phyloP scores from a whole-genome alignment of 2,329 filamentous ascomycete species.

The Alternaria solani region DNA sequence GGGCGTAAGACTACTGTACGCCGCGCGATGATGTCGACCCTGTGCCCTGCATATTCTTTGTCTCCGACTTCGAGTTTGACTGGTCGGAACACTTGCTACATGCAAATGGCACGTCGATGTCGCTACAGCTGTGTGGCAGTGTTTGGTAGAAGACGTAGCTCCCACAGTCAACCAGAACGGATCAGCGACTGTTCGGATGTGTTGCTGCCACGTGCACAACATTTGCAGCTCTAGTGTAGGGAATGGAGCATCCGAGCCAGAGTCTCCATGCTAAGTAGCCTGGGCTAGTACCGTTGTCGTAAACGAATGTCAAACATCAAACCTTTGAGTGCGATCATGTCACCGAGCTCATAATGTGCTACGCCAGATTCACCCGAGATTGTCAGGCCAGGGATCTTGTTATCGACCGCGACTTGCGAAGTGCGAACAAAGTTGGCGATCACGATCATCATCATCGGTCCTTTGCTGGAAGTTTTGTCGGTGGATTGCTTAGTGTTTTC shows the following conservation, averaged over 20 bases:
- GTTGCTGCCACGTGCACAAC: constrained; percentile 8
- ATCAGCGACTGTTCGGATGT: background rate
- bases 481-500: constrained; percentile 15
- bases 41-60: constrained; percentile 7
- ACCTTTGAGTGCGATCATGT: background rate
- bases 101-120: background rate
- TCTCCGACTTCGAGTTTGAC: background rate
- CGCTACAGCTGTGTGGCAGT: background rate
- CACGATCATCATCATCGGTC: constrained; percentile 20
- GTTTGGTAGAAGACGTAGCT: background rate
- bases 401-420: constrained; percentile 12
- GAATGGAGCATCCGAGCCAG: constrained; percentile 2
- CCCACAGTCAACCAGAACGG: background rate
- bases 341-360: background rate
- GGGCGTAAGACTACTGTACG: constrained; percentile 5
- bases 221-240: constrained; percentile 3
- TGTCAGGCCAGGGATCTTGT: background rate
- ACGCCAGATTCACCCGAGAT: background rate
- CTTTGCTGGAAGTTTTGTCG: constrained; percentile 20
- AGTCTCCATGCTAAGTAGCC: background rate
- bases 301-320: background rate
- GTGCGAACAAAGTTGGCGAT: constrained; percentile 29
- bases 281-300: background rate
- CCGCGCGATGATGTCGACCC: background rate
- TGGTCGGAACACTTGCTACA: constrained; percentile 10